Base-by-base conservation (phyloP, 2,329 filamentous ascomycete species). In the Cladophialophora bantiana region DNA sequence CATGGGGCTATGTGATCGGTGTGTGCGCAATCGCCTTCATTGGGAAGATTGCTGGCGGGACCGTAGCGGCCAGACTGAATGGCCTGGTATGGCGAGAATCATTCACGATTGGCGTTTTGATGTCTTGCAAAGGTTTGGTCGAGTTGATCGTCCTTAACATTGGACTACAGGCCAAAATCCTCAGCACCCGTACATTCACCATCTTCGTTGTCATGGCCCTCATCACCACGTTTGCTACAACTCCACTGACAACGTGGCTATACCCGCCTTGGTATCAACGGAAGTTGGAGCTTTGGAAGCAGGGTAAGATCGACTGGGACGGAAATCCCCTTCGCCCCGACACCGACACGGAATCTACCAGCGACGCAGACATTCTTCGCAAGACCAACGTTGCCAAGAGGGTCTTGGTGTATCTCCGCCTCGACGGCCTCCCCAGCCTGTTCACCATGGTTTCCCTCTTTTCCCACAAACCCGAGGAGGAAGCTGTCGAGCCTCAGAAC, bases 111-210 rank as follows among this genome's bases (percentile, higher is more conserved):
- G 94, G 94, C 13, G 88, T 90, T 15, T 80, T 97, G 73, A 98
- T 98, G 94, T 96, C 92, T 79, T 98, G 94, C 79, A 98, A 98
- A 78, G 94, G 94, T 74, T 83, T 98, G 9, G 94, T 97, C 0
- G 94, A 97, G 77, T 82, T 98, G 60, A 97, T 98, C 77, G 94
- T 97, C n/a, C 45, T 63, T 84, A 91, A 91, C 74, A 93, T 98
- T 72, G 93, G 93, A 53, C 83, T 94, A 2, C 89, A 94, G 80
- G 93, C 93, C 20, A 88, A 87, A 40, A 96, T 96, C 68, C 83
- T 97, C 18, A 94, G 90, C 66, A 85, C 84, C 0, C 84, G 91
- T 15, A 96, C 93, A 0, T 97, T 97, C 74, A 96, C 93, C 60
- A 96, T 97, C 62, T 96, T 97, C 72, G 93, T 97, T 26, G 91